Conservation (phyloP, 1,284 basidiomycete species). For the Clitocybe nebularis region DNA sequence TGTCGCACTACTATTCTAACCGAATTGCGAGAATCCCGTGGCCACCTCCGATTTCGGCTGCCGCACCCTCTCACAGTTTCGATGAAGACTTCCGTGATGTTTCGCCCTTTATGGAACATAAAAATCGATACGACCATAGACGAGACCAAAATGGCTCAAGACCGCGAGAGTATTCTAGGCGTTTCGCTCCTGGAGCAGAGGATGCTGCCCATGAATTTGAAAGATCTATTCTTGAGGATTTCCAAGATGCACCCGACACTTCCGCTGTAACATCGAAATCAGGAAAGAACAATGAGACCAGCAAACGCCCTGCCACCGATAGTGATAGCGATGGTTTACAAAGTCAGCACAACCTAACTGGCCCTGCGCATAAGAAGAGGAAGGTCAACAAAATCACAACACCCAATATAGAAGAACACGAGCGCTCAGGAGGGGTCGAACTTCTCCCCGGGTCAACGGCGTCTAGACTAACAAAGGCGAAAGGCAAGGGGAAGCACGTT, state of each 20-base stretch:
- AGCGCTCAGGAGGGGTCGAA: constrained; percentile 16
- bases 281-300: constrained; percentile 36
- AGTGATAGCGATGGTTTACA: constrained; percentile 46
- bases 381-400: constrained; percentile 37
- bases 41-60: constrained; percentile 44
- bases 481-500: constrained; percentile 33
- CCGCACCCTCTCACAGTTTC: constrained; percentile 24
- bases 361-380: constrained; percentile 47
- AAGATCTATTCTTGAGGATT: constrained; percentile 32
- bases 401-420: constrained; percentile 25
- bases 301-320: constrained; percentile 53
- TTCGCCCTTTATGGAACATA: constrained; percentile 23
- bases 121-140: constrained; percentile 16
- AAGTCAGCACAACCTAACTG: constrained; percentile 23
- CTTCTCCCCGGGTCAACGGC: constrained; percentile 9
- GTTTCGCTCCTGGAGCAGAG: constrained; percentile 28
- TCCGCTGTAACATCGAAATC: constrained; percentile 21
- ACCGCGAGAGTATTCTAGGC: constrained; percentile 19
- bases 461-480: constrained; percentile 29
- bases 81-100: constrained; percentile 40
- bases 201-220: constrained; percentile 37
- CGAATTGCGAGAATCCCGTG: constrained; percentile 61
- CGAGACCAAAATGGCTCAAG: constrained; percentile 10
- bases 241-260: constrained; percentile 19
- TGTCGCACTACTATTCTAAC: constrained; percentile 63